Base-by-base conservation (phyloP, 1,284 basidiomycete species). In the Pterulicium gracile region DNA sequence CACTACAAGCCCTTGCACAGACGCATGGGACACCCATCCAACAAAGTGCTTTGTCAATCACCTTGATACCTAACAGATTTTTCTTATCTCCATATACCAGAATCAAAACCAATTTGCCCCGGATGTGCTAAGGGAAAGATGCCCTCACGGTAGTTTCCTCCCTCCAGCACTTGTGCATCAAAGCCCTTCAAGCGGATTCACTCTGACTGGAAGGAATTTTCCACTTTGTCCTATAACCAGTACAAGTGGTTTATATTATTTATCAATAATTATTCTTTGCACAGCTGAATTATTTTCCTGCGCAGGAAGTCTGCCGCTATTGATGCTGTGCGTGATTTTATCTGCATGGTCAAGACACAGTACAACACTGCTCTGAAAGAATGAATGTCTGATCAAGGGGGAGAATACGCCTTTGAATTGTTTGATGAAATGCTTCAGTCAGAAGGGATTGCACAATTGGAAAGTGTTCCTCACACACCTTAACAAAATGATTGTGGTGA, bases 81-180 rank as follows among this genome's bases (percentile, higher is more conserved):
- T 42, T 52, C 53, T 20, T 24, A 51, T 15, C 18, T 55, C 19
- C 17, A 44, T 2, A 43, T 52, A 24, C 52, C 56, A 2, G 45
- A 44, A 3, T 36, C 49, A 19, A 12, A 46, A 1, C 23, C 43
- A 4, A 40, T 54, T 7, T 60, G 56, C 42, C 5, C 5, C 24
- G 57, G 59, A 21, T 63, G 61, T 52, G 51, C 50, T 7, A 19
- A 57, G 49, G 57, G 58, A 7, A 61, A 58, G 39, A 53, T 52
- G 50, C 34, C 44, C 17, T 47, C 46, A 14, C 36, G 49, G 19
- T 51, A 54, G 10, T 58, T 54, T 45, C 48, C 50, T 0, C 15
- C 23, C 3, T 56, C 54, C 2, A 4, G 19, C 5, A 45, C 47
- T 10, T 19, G 49, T 7, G 50, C 54, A 12, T 23, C 41, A 19